Base-by-base conservation (phyloP, 2,329 filamentous ascomycete species). In the Sordariomycetes sp. region DNA sequence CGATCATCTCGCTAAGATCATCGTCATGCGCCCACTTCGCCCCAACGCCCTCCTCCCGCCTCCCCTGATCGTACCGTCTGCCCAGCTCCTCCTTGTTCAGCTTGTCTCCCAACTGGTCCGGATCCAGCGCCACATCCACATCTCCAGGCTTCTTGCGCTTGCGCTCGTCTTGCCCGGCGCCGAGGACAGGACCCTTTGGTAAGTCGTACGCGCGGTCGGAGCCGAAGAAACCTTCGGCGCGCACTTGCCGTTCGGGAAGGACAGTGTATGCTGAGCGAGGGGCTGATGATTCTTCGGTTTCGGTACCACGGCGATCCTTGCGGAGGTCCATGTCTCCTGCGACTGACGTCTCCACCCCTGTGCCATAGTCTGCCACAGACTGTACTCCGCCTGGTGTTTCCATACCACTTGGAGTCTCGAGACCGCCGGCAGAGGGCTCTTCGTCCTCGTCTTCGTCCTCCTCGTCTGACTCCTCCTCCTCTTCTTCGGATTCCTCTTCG, bases 71-170 rank as follows among this genome's bases (percentile, higher is more conserved):
- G 50, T 93, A 98, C 51, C 81, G 73, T 49, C 73, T 78, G 55
- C 73, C 75, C 48, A 98, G 57, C 46, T 88, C 84, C 18, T 94
- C 88, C 57, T 90, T 94, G 59, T 74, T 82, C 49, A 96, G 70
- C 29, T 81, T 83, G 46, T 86, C 86, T 43, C 76, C 76, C 39
- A 98, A 58, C 24, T 82, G 72, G 52, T 96, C 90, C 5, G 86
- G 76, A 48, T 96, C 87, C 42, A 98, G 77, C 17, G 87, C 86
- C 19, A 96, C 82, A 46, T 98, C 92, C 17, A 98, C 75, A 54
- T 98, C 92, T 26, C 90, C 92, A 4, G 84, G 88, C 72, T 95
- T 94, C 76, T 96, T 98, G 49, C 86, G 75, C 64, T 93, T 92
- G 49, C 85, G 68, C 17, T 59, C 70, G 36, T 87, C 77, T 38